Evolutionary conservation across 164 flowering plant species (phyloP), one percentile per base, ranked within the genome.

Genomic region (Kalanchoe fedtschenkoi): DNA sequence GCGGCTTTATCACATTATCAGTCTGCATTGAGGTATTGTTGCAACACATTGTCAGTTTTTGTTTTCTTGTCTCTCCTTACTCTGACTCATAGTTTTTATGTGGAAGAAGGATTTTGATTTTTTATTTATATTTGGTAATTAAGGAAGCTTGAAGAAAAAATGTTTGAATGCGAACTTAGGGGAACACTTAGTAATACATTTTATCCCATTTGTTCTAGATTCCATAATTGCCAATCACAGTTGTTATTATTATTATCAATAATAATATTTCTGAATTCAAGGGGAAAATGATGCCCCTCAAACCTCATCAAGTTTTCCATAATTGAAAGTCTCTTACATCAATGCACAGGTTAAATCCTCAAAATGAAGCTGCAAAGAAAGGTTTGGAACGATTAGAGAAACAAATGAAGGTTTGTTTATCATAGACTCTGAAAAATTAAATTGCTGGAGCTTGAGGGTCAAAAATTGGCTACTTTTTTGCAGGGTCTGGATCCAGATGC

Each of bases 401-500:
- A 68, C 97, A 72, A 69, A 93, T 93, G 97, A 93, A 93, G 98
- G 98, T 93, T 64, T 60, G 71, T 66, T 21, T 17, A 6, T 58
- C 11, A 10, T 34, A 14, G 41, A 5, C 35, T 57, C 24, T 16
- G 2, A 37, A 34, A 0, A 29, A 32, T 30, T 11, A 24, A 30
- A 3, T 34, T 33, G 39, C 39, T 34, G 34, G 33, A 13, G 26
- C 39, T 58, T 58, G 4, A 47, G 3, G 22, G 30, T 47, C 30
- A 24, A 10, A 47, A 47, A 47, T 46, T 44, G 56, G 11, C 34
- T 5, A 15, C 19, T 62, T 43, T 62, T 43, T 63, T 75, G 43
- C 63, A 93, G 99, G 99, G 99, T 64, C 76, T 93, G 70, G 99
- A 93, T 76, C 99, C 99, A 2, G 99, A 93, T 81, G 99, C 99